Base-by-base conservation (phyloP, 1,284 basidiomycete genomes). In the Apiotrichum sp. region DNA sequence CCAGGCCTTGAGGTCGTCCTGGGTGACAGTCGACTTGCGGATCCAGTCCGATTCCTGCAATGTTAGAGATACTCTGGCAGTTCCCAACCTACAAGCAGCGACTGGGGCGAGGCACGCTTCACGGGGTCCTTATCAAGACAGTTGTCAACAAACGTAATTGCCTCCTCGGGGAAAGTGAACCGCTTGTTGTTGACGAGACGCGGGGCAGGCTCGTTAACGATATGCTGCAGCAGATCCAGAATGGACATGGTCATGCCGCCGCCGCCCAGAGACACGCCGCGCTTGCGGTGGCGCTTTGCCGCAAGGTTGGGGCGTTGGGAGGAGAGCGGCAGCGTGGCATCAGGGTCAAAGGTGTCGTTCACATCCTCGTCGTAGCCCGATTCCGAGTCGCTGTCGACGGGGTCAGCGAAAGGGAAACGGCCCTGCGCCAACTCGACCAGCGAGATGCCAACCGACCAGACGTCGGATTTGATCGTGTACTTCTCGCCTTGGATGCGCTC, bases 401-500 rank as follows among this genome's bases (percentile, higher is more conserved):
- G 82, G 16, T 88, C 86, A 32, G 86, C 82, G 77, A 96, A 96
- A 9, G 92, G 90, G 80, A 95, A 95, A 43, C 89, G 86, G n/a
- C 89, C 91, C 46, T 91, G 82, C 0, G 89, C 93, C 45, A 98
- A 82, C 77, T 98, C 93, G 73, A 98, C 92, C 45, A 98, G 81
- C 3, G 92, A 88, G 67, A 98, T 93, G 38, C 95, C 93, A 52
- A 96, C 81, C 2, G 92, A 96, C 93, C 93, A 97, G 6, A 98
- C 89, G 69, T 98, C 93, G 4, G 93, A 96, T 78, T 96, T 97
- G 76, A 97, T 91, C 35, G 90, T 90, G 77, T 98, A 98, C 70
- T 91, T 87, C 3, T 92, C 92, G 53, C 96, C 95, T 80, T 98
- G 93, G 70, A 99, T 98, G 53, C 95, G 91, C 74, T 98, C 95